Base-by-base conservation (phyloP, 805 yeast species). In the Wickerhamiella vanderwaltii region DNA sequence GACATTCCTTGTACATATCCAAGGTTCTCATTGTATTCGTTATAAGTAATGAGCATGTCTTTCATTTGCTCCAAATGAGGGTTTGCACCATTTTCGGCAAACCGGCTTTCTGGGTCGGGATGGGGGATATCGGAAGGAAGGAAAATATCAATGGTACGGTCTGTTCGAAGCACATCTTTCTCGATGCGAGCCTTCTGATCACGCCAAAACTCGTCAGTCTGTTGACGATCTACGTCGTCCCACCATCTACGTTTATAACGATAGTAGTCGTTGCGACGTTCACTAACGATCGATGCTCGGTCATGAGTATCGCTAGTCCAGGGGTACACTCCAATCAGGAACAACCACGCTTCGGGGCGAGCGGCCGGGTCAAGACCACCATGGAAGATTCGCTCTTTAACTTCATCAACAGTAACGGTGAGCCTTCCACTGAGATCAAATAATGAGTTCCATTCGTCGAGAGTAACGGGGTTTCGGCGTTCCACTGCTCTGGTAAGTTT, bases 1-100 rank as follows among this genome's bases (percentile, higher is more conserved):
- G 91, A 76, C 99, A 91, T 91, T 1, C 99, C 99, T 63, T 91
- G 99, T 15, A 91, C 95, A 55, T 91, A 91, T 1, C 98, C 98
- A 50, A 91, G 62, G 50, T 85, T 79, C 35, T 65, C 67, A 58
- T 91, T 87, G 57, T 77, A 71, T 59, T 82, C 86, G 58, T 91
- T 88, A 54, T 80, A 88, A 0, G 96, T 83, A 43, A 86, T 68
- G 29, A 91, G 66, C 46, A 91, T 80, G 51, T 81, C 86, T 50
- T 84, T 71, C 63, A 91, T 62, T 39, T 64, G 70, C 46, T 73
- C 68, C 45, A 91, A 64, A 59, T 91, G 86, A 9, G 83, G 78
- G 57, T 91, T 91, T 32, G 94, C 77, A 20, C 74, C 72, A 39
- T 77, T 69, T 39, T 72, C 70, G 39, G 79, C 81, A 53, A 70